phyloP scores from a whole-genome alignment of 108 stramenopile species.

The Craspedostauros australis region DNA sequence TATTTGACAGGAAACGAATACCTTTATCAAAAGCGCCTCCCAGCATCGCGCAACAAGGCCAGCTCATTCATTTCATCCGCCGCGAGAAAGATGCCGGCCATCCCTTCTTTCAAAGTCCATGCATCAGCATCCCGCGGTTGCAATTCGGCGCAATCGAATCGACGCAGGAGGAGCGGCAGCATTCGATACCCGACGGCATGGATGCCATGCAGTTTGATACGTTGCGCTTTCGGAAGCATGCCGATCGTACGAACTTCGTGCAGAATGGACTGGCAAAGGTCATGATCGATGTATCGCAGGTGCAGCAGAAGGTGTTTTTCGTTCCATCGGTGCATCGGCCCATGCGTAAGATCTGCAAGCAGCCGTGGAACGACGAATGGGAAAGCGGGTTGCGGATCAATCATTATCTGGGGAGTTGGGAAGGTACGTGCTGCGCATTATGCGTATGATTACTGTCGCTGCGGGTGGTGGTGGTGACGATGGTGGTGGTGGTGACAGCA shows the following conservation, averaged over 20 bases:
- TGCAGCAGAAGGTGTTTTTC: slow-evolving; percentile 13
- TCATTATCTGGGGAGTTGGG: slow-evolving; percentile 42
- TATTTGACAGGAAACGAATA: slow-evolving; percentile 7
- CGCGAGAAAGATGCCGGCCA: slow-evolving; percentile 24
- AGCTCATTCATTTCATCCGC: slow-evolving; percentile 29
- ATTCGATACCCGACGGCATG: neutral
- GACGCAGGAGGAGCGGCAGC: slow-evolving; percentile 4
- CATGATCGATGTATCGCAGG: slow-evolving; percentile 42
- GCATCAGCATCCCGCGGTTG: slow-evolving; percentile 37
- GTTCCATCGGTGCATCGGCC: slow-evolving; percentile 30
- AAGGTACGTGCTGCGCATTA: slow-evolving; percentile 1
- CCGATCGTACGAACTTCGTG: slow-evolving; percentile 27
- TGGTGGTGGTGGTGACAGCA: no score
- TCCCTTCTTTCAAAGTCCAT: slow-evolving; percentile 20
- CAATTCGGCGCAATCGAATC: slow-evolving; percentile 35
- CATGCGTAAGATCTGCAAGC: slow-evolving; percentile 20
- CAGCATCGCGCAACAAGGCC: slow-evolving; percentile 24
- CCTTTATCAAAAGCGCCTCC: slow-evolving; percentile 23
- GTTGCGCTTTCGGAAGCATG: slow-evolving; percentile 32
- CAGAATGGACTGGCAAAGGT: slow-evolving; percentile 41
- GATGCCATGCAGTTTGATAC: slow-evolving; percentile 34
- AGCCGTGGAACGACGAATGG: slow-evolving; percentile 31
- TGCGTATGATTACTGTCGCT: no score
- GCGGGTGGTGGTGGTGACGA: no score
- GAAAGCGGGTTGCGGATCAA: slow-evolving; percentile 32